Conservation (phyloP, 2,329 filamentous ascomycete genomes). For the Alternaria sp. region DNA sequence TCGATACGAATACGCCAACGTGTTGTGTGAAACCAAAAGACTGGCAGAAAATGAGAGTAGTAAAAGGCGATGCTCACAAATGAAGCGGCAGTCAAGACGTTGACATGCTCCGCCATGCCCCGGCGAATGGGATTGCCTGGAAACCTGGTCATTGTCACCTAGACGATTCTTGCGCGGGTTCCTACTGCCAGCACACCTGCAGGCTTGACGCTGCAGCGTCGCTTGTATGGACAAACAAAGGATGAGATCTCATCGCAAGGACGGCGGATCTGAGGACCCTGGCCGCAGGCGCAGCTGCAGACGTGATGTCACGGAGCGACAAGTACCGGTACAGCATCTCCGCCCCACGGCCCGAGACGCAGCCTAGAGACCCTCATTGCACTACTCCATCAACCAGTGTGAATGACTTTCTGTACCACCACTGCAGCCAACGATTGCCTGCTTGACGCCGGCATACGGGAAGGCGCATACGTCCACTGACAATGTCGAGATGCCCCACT, state of each 20-base stretch:
- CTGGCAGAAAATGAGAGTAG: slow-evolving; percentile 26
- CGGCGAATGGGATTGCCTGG: slow-evolving; percentile 29
- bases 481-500: background rate
- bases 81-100: slow-evolving; percentile 44
- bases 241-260: slow-evolving; percentile 17
- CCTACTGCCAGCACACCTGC: slow-evolving; percentile 44
- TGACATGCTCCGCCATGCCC: slow-evolving; percentile 32
- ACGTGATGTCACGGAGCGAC: slow-evolving; percentile 23
- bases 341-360: slow-evolving; percentile 21
- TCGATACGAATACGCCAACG: slow-evolving; percentile 33
- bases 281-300: slow-evolving; percentile 10
- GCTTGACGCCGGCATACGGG: slow-evolving; percentile 24
- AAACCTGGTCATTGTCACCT: slow-evolving; percentile 40
- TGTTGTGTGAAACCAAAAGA: slow-evolving; percentile 36
- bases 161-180: slow-evolving; percentile 23
- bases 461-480: slow-evolving; percentile 31
- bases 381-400: slow-evolving; percentile 18
- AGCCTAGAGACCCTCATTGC: slow-evolving; percentile 23
- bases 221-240: slow-evolving; percentile 39
- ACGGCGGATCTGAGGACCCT: slow-evolving; percentile 1
- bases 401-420: slow-evolving; percentile 36
- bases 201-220: slow-evolving; percentile 32
- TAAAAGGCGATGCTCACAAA: slow-evolving; percentile 29
- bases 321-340: slow-evolving; percentile 14
- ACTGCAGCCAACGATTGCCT: slow-evolving; percentile 30